phyloP scores from a whole-genome alignment of 169 alveolate species.

The Cystoisospora suis region DNA sequence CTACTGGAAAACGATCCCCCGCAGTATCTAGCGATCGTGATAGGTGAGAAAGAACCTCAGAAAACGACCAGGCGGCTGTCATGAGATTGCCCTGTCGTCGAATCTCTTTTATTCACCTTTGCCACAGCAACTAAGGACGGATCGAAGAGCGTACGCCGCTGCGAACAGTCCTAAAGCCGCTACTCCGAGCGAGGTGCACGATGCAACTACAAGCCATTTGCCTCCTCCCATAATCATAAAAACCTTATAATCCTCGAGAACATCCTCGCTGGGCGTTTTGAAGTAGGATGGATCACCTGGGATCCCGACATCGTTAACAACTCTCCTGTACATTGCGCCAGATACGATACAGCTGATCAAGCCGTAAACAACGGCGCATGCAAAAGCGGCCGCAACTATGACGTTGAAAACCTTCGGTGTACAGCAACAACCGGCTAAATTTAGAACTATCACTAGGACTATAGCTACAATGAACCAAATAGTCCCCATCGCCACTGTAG shows the following conservation, averaged over 20 bases:
- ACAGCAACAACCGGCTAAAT: constrained; percentile 31
- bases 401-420: constrained; percentile 25
- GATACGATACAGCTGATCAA: background rate
- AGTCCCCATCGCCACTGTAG: constrained; percentile 10
- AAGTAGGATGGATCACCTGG: background rate
- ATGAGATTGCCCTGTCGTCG: no score
- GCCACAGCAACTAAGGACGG: constrained; percentile 52
- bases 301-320: background rate
- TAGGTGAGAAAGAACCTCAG: no score
- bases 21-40: no score
- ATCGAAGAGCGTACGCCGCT: constrained; percentile 30
- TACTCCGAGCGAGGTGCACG: background rate
- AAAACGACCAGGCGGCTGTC: background rate
- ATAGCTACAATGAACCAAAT: constrained; percentile 27
- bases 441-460: constrained; percentile 4
- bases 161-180: background rate
- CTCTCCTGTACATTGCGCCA: background rate
- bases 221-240: constrained; percentile 31
- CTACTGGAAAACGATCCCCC: no score
- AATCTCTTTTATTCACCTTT: constrained; percentile 33
- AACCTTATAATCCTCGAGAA: background rate
- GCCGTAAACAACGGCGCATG: background rate
- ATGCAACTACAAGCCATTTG: constrained; percentile 18
- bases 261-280: background rate
- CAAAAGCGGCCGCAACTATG: constrained; percentile 20